phyloP scores from a whole-genome alignment of 768 basidiomycete genomes.

The Leccinum subtestaceum region DNA sequence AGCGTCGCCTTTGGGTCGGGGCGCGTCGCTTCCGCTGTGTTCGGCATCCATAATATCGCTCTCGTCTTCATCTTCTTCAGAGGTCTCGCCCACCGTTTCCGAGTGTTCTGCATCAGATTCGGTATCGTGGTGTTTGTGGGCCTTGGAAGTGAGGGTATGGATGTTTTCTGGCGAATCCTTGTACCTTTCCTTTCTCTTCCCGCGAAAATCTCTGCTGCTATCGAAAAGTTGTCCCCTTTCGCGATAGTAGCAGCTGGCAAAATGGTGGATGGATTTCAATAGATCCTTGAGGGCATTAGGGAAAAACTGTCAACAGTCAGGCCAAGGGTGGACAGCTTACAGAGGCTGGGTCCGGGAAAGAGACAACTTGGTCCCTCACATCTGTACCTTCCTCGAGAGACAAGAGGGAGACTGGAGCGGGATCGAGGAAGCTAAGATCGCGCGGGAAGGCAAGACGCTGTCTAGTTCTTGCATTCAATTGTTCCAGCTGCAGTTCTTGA shows the following conservation, averaged over 20 bases:
- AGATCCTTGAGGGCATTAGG: conserved; percentile 41
- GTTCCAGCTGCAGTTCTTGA: conserved; percentile 15
- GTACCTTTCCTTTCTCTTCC: conserved; percentile 37
- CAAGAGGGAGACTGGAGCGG: conserved; percentile 17
- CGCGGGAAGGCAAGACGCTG: conserved; percentile 46
- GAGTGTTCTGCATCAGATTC: conserved; percentile 13
- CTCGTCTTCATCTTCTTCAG: conserved; percentile 17
- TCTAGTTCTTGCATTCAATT: conserved; percentile 26
- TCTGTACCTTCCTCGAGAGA: conserved; percentile 10
- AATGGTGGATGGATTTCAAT: conserved; percentile 51
- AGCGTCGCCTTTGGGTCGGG: conserved; percentile 3
- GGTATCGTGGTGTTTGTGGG: background rate
- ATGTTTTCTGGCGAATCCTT: conserved; percentile 16
- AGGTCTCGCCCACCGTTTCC: conserved; percentile 15
- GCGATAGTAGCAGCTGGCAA: conserved; percentile 54
- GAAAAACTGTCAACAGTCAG: background rate
- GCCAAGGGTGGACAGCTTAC: conserved; percentile 35
- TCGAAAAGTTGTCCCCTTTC: conserved; percentile 60
- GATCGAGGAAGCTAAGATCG: conserved; percentile 56
- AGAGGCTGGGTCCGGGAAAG: conserved; percentile 44
- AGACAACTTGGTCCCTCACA: conserved; percentile 9
- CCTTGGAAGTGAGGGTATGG: conserved; percentile 21
- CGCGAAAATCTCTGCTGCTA: conserved; percentile 44
- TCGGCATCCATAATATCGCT: conserved; percentile 5
- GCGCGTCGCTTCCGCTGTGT: conserved; percentile 8